These are phyloP conservation scores for Pelargonium hybrid DNA, from an alignment of 441 rosid genomes.

Conservation along the genomic window DNA sequence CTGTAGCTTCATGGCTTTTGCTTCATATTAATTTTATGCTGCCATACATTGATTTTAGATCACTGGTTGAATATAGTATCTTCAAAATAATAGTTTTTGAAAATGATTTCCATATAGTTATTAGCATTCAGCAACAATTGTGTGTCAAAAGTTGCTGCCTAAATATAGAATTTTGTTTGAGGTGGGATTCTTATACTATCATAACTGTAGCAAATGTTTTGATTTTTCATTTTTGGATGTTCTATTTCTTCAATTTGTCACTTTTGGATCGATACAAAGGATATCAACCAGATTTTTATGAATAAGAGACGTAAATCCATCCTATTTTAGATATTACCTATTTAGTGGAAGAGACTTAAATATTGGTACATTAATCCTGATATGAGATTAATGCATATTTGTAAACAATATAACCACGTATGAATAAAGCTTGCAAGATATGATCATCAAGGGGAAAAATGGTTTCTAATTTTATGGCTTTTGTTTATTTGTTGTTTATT, in stretches of 20 bases:
- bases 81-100: not conserved
- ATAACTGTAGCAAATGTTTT: not conserved
- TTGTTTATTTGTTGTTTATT: constrained; percentile 14
- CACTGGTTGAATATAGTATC: not conserved
- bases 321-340: not conserved
- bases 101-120: not conserved
- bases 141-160: not conserved
- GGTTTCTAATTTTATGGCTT: not conserved
- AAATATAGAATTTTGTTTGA: not conserved
- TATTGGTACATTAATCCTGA: not conserved
- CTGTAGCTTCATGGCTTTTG: constrained; percentile 6
- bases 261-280: not conserved
- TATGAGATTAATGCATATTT: not conserved
- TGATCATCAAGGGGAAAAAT: not conserved
- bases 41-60: not conserved
- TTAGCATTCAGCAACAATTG: not conserved
- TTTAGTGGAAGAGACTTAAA: not conserved
- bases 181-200: not conserved
- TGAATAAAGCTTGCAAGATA: not conserved
- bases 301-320: not conserved
- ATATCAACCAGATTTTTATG: not conserved
- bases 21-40: constrained; percentile 4
- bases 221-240: not conserved
- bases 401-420: no score
- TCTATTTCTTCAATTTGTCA: not conserved